phyloP scores from a whole-genome alignment of 768 basidiomycete species.

The Termitomyces sp. region DNA sequence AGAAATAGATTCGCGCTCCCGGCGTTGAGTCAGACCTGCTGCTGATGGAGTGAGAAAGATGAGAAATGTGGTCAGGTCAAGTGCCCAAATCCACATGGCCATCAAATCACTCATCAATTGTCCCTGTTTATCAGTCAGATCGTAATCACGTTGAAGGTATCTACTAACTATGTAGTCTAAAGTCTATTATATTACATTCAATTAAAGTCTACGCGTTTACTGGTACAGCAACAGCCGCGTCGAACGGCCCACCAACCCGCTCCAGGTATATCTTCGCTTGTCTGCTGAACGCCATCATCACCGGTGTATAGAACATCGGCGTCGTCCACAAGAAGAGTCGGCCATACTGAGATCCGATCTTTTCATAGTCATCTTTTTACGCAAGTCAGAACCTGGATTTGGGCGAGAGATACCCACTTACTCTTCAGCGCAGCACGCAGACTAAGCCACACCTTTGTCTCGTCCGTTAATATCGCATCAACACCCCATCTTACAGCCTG shows the following conservation, averaged over 20 bases:
- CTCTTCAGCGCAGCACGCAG: conserved; percentile 56
- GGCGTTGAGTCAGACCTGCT: conserved; percentile 13
- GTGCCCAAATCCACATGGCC: conserved; percentile 19
- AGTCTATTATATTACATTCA: no score
- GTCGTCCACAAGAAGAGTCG: conserved; percentile 77
- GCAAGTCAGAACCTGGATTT: not conserved
- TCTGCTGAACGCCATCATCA: conserved; percentile 27
- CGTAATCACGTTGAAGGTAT: no score
- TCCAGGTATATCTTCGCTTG: conserved; percentile 36
- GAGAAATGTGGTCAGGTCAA: conserved; percentile 17
- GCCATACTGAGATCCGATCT: conserved; percentile 55
- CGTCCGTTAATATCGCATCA: conserved; percentile 75
- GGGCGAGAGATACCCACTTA: conserved; percentile 24
- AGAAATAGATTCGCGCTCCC: conserved; percentile 16
- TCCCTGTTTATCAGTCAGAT: not conserved
- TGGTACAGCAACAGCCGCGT: conserved; percentile 17
- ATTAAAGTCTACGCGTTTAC: not conserved
- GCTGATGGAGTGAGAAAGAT: no score
- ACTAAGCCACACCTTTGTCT: conserved; percentile 65
- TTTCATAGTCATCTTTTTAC: conserved; percentile 61
- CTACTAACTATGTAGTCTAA: no score
- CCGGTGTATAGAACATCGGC: conserved; percentile 54
- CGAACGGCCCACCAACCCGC: conserved; percentile 52
- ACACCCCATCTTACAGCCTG: conserved; percentile 81
- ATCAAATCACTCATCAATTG: not conserved